Percentiles rank a stretch among this genome's conserved stretches.
phyloP scores from a whole-genome alignment of 179 eudicot genomes.

The Heliamphora pulchella region DNA sequence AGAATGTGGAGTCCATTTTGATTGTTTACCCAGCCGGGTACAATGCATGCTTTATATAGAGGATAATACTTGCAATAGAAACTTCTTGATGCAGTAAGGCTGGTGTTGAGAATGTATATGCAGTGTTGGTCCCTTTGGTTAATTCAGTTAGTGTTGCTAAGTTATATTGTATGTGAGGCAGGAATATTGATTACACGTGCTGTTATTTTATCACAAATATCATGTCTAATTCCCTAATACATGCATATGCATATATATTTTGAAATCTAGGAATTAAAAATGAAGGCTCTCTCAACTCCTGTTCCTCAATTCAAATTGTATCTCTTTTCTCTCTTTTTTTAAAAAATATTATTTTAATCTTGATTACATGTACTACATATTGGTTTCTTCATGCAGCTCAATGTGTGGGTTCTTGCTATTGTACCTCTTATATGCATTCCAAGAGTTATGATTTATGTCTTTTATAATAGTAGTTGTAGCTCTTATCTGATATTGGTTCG shows the following conservation, averaged over 20 bases:
- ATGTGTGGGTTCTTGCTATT: neutral
- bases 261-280: neutral
- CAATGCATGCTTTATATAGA: too few species aligned
- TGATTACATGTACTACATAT: neutral
- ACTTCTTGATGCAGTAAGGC: too few species aligned
- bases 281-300: neutral
- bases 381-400: neutral
- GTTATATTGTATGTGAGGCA: too few species aligned
- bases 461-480: neutral
- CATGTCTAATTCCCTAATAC: neutral
- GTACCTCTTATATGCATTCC: neutral
- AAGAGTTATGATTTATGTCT: neutral
- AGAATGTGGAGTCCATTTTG: too few species aligned
- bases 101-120: too few species aligned
- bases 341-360: neutral
- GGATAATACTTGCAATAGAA: too few species aligned
- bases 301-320: neutral
- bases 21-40: too few species aligned
- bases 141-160: too few species aligned
- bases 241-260: neutral
- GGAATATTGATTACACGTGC: too few species aligned
- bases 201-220: too few species aligned
- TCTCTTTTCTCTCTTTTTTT: neutral
- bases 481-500: neutral
- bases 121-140: too few species aligned